A percentile compares a stretch with the other conserved stretches of the same genome.
Evolutionary conservation across 208 protist species (phyloP).

Genomic region (Spongospora subterranea): DNA sequence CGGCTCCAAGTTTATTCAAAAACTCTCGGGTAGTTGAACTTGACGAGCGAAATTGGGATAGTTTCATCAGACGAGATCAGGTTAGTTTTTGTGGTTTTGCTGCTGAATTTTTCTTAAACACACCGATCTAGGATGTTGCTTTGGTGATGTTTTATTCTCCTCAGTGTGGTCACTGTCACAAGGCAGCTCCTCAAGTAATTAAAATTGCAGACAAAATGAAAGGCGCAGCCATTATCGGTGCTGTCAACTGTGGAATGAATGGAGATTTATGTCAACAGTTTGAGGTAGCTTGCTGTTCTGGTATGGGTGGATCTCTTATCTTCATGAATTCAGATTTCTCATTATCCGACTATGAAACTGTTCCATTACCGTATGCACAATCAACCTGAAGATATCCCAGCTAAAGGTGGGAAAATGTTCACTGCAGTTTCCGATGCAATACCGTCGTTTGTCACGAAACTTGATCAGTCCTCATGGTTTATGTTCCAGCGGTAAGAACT

Average conservation of each 20-base stretch:
- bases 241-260: conserved; percentile 30
- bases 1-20: neutral
- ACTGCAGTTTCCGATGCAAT: neutral
- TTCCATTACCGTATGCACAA: conserved; percentile 29
- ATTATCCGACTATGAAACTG: neutral
- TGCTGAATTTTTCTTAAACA: neutral
- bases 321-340: no score
- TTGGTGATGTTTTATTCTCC: conserved; percentile 46
- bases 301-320: no score
- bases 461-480: conserved; percentile 13
- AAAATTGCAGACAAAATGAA: neutral
- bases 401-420: neutral
- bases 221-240: conserved; percentile 39
- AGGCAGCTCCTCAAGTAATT: neutral
- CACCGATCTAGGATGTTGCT: conserved; percentile 1
- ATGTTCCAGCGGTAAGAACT: neutral
- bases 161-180: neutral
- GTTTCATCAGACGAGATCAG: neutral
- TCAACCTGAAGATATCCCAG: neutral
- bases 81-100: neutral
- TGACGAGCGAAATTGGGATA: neutral
- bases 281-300: no score
- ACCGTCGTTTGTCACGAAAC: conserved; percentile 34
- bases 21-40: neutral
- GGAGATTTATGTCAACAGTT: neutral